Percentiles rank a stretch among this genome's conserved stretches.
Evolutionary conservation across 805 yeast species (phyloP).

Genomic region (Sungouiozyma ichnusensis): DNA sequence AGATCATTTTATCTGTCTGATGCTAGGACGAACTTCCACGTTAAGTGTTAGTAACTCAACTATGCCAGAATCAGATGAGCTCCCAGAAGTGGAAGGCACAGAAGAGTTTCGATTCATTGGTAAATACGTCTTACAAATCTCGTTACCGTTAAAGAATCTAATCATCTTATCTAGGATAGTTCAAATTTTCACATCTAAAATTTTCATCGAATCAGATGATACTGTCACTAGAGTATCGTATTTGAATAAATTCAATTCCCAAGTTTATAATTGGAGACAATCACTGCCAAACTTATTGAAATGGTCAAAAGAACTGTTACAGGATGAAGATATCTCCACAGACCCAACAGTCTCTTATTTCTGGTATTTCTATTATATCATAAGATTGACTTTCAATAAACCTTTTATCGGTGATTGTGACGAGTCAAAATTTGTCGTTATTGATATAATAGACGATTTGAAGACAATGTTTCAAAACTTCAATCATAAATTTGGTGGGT

Average conservation of each 20-base stretch:
- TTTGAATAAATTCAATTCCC: constrained; percentile 35
- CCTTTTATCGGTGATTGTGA: constrained; percentile 42
- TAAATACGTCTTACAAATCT: constrained; percentile 24
- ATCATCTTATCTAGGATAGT: constrained; percentile 34
- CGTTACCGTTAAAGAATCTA: constrained; percentile 33
- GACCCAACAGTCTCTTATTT: constrained; percentile 46
- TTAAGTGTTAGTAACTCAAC: constrained; percentile 48
- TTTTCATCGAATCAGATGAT: constrained; percentile 26
- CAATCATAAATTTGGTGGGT: constrained; percentile 15
- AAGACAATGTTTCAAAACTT: constrained; percentile 22
- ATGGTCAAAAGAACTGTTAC: constrained; percentile 38
- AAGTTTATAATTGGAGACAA: constrained; percentile 42
- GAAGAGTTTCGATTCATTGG: constrained; percentile 41
- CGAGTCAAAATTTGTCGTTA: constrained; percentile 20
- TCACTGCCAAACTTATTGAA: constrained; percentile 38
- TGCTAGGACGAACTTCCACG: constrained; percentile 49
- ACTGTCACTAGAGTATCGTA: constrained; percentile 30
- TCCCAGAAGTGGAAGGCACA: constrained; percentile 56
- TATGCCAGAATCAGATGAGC: constrained; percentile 46
- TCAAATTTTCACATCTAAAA: constrained; percentile 28
- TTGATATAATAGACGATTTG: constrained; percentile 24
- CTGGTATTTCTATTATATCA: constrained; percentile 48
- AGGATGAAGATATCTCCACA: constrained; percentile 32
- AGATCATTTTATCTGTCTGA: constrained; percentile 50
- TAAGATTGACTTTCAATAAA: constrained; percentile 47